A percentile compares a stretch with the other conserved stretches of the same genome.
phyloP scores from a whole-genome alignment of 164 flowering plant species.

The Chloranthus sessilifolius region DNA sequence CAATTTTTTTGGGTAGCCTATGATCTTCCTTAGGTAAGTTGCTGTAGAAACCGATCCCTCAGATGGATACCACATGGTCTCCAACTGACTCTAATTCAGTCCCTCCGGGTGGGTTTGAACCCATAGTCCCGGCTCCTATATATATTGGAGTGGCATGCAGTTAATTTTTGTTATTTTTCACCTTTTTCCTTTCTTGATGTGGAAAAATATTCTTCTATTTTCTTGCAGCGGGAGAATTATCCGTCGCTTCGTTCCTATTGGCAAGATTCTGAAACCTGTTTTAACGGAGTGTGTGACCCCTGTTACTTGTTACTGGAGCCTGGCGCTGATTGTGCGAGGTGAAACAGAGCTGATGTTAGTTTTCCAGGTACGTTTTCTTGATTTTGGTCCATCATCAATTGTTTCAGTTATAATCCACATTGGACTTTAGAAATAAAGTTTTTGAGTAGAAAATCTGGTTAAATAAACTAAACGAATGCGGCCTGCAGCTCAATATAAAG shows the following conservation, averaged over 20 bases:
- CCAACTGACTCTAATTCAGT: too few relatives aligned
- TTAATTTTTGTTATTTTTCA: not conserved
- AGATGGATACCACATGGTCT: too few relatives aligned
- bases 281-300: constrained; percentile 84
- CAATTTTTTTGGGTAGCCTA: too few relatives aligned
- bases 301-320: constrained; percentile 88
- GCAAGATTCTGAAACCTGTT: constrained; percentile 72
- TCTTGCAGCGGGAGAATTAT: constrained; percentile 45
- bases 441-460: too few relatives aligned
- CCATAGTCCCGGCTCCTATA: too few relatives aligned
- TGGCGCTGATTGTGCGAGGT: constrained; percentile 56
- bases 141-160: too few relatives aligned
- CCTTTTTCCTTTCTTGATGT: not conserved
- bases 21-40: too few relatives aligned
- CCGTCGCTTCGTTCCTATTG: constrained; percentile 65
- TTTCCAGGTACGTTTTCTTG: constrained; percentile 56
- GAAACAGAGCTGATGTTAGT: constrained; percentile 62
- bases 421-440: too few relatives aligned
- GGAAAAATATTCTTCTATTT: not conserved
- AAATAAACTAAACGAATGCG: too few relatives aligned
- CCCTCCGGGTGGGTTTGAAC: too few relatives aligned
- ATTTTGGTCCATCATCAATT: not conserved
- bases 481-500: too few relatives aligned
- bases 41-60: too few relatives aligned
- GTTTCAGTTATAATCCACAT: not conserved